Base-by-base conservation (phyloP, 768 basidiomycete species). In the Russula griseocarnosa region DNA sequence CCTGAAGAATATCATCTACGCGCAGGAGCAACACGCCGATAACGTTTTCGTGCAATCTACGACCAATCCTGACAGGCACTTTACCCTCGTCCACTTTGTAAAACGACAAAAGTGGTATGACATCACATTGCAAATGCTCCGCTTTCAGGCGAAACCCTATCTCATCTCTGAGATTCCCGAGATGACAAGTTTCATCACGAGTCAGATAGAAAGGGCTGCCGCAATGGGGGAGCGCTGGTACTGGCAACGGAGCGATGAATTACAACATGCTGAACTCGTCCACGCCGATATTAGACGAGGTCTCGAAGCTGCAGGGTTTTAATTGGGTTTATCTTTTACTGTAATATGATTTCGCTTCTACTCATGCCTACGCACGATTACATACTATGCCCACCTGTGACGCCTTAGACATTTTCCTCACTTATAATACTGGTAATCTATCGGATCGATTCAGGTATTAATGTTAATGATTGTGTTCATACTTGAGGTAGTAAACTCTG, bases 301-400 rank as follows among this genome's bases (percentile, higher is more conserved):
- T n/a, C 73, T 88, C 47, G 84, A 86, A 73, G 82, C 81, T 32
- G 86, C 86, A 53, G 86, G 86, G 9, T 88, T 89, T 70, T 87
- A 72, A 74, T 52, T 24, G 28, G 20, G 49, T 36, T 24, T 14
- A 30, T 36, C 58, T 30, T 26, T 50, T 55, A n/a, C n/a, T n/a
- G n/a, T n/a, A 51, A 56, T 34, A 53, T 59, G 44, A n/a, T 65
- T 60, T 58, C 36, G n/a, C 6, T 24, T 24, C 38, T 16, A 14
- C 11, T 20, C 10, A 47, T 30, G 20, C 42, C 32, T 13, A 58
- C 11, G n/a, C 52, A 54, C 57, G 38, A 59, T 44, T 54, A 34
- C 53, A 51, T 52, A 9, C 44, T 28, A 42, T 26, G 22, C 28
- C 30, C 24, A 20, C 22, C n/a, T 50, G n/a, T 7, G 32, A 26